Evolutionary conservation across 1,284 basidiomycete species (phyloP), one percentile per base, ranked within the genome.

Genomic region (Boletellus deceptivus): DNA sequence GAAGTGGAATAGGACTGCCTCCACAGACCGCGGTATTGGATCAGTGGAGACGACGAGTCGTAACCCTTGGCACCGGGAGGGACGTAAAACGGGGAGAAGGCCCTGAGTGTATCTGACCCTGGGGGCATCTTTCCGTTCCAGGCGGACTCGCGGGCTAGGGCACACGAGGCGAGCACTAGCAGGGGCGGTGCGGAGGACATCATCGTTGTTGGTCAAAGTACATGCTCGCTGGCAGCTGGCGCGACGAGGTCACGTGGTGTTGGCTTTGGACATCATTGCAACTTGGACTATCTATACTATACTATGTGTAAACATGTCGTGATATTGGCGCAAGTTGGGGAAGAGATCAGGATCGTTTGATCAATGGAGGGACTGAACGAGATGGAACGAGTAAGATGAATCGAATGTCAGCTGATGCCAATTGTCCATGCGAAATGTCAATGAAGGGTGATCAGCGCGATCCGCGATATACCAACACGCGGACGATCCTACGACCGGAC

Each of bases 41-140:
- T 65, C 25, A 86, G 63, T 29, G 80, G 80, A 27, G 84, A 86
- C 29, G 75, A 72, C 5, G 86, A 87, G 63, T 84, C 82, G 52
- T 86, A 84, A 58, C 77, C 74, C 72, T 80, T 83, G 5, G 85
- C 75, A 34, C 87, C 86, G n/a, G 79, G 78, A 50, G 85, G 81
- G 61, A 86, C 82, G 59, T 83, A 88, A 71, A 81, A 89, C 1
- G 85, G 83, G 6, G 75, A 75, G 68, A 89, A 87, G 4, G 63
- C 52, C 2, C 70, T 61, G 14, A 72, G 72, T 38, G 61, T 69
- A 14, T 66, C 73, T n/a, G 83, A 77, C 18, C 72, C 79, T n/a
- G 76, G 73, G 4, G 75, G 71, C 2, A 74, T 76, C 57, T 79
- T 72, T 0, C 86, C 85, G 57, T 86, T 86, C 86, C 86, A 89